Evolutionary conservation across 2,329 filamentous ascomycete genomes (phyloP), one percentile per base, ranked within the genome.

Genomic region (Aspergillus aculeatus): DNA sequence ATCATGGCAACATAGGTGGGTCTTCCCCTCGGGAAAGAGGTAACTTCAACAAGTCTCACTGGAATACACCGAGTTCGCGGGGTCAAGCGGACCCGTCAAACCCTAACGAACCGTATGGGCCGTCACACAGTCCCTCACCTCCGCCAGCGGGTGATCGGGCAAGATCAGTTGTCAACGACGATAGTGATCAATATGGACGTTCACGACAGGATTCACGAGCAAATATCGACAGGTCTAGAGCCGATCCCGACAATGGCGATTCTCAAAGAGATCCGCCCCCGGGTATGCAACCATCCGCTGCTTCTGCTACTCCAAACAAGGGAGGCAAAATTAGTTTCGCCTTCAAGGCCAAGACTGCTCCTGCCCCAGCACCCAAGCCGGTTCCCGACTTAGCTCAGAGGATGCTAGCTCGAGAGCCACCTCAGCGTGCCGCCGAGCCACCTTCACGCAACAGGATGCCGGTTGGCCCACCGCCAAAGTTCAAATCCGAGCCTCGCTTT

Each of bases 311-410:
- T 61, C 70, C 76, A 61, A 73, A 81, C 71, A 79, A 81, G 60
- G 79, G 80, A 2, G 86, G 86, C 49, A 95, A 94, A 76, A 96
- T 97, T 70, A 96, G 92, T 73, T 98, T 98, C 74, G 92, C 92
- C 1, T 92, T 98, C 75, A 97, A 97, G 73, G 84, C 88, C 58
- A 94, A 89, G 71, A 85, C 87, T 23, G 81, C 83, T 3, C 81
- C 87, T 21, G 77, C 80, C 26, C 79, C 83, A 62, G 80, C 81
- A 59, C 78, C 79, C 50, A 83, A 82, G 62, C 76, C 80, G 29
- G 82, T 83, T 47, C 71, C 79, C 47, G 82, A 83, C 60, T 66
- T 84, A 55, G 77, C 78, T 14, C 77, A 74, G 67, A 78, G 74
- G 66, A 80, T 78, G 81, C 79, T 75, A 56, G 64, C 69, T 47